These are phyloP conservation scores for Mortierella alpina DNA, from an alignment of 192 early-diverging fungal genomes.

Conservation along the genomic window DNA sequence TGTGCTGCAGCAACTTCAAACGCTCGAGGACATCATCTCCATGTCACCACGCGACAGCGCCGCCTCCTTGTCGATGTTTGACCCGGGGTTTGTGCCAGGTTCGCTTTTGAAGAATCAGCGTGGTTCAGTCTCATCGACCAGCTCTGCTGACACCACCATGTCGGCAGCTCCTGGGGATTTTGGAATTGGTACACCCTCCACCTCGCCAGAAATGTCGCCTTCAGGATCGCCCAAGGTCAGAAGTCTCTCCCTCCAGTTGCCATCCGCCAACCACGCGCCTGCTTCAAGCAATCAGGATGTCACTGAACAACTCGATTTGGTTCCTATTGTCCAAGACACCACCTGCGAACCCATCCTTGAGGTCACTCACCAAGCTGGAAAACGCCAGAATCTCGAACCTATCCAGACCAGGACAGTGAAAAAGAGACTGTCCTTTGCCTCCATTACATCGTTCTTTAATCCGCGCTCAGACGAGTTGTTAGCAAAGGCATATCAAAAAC, in stretches of 20 bases:
- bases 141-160: constrained; percentile 25
- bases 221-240: constrained; percentile 28
- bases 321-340: neutral
- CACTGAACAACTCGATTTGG: too few relatives aligned
- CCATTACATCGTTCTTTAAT: constrained; percentile 45
- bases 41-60: constrained; percentile 2
- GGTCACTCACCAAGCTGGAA: neutral
- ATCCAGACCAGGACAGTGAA: constrained; percentile 17
- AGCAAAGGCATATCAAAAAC: constrained; percentile 11
- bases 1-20: neutral
- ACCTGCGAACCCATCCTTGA: too few relatives aligned
- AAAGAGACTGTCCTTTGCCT: constrained; percentile 43
- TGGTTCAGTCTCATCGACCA: constrained; percentile 42
- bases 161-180: constrained; percentile 13
- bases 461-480: constrained; percentile 5
- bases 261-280: too few relatives aligned
- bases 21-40: constrained; percentile 21
- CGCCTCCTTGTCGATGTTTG: neutral
- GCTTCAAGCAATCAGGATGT: too few relatives aligned
- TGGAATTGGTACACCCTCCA: constrained; percentile 20
- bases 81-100: neutral
- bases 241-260: too few relatives aligned
- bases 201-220: constrained; percentile 39
- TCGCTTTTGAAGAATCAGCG: constrained; percentile 23
- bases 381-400: constrained; percentile 19